phyloP scores from a whole-genome alignment of 768 basidiomycete species.

The Leccinum variicolor region DNA sequence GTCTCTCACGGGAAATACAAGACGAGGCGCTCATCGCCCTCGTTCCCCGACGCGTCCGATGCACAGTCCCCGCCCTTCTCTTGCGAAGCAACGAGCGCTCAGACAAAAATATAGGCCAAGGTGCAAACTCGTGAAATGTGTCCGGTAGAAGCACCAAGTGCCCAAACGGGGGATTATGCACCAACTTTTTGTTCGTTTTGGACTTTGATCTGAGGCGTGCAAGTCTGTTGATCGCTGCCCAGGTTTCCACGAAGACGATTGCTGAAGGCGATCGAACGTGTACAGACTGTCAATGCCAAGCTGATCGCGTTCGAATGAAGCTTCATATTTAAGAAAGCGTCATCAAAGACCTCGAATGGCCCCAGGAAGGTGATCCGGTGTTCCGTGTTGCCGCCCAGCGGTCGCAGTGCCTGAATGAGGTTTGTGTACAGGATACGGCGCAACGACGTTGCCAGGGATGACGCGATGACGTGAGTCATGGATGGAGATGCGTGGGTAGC shows the following conservation, averaged over 20 bases:
- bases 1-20: too few relatives aligned
- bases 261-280: not conserved
- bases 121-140: slow-evolving; percentile 11
- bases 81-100: slow-evolving; percentile 35
- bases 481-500: not conserved
- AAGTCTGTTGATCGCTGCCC: not conserved
- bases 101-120: slow-evolving; percentile 17
- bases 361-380: not conserved
- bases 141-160: not conserved
- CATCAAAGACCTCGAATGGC: not conserved
- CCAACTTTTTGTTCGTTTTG: not conserved
- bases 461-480: too few relatives aligned
- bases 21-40: too few relatives aligned
- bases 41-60: too few relatives aligned
- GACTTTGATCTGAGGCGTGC: not conserved
- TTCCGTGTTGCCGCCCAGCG: not conserved
- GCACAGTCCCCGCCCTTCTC: too few relatives aligned
- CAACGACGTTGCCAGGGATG: not conserved
- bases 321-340: not conserved
- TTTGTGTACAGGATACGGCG: not conserved
- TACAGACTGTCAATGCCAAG: slow-evolving; percentile 53
- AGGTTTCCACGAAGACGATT: not conserved
- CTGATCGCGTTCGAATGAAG: slow-evolving; percentile 60
- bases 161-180: not conserved
- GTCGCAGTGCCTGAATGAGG: not conserved